A percentile compares a stretch with the other conserved stretches of the same genome.
These are phyloP conservation scores for Salmacisia buchloeana DNA, from an alignment of 1,284 basidiomycete species.

Conservation along the genomic window DNA sequence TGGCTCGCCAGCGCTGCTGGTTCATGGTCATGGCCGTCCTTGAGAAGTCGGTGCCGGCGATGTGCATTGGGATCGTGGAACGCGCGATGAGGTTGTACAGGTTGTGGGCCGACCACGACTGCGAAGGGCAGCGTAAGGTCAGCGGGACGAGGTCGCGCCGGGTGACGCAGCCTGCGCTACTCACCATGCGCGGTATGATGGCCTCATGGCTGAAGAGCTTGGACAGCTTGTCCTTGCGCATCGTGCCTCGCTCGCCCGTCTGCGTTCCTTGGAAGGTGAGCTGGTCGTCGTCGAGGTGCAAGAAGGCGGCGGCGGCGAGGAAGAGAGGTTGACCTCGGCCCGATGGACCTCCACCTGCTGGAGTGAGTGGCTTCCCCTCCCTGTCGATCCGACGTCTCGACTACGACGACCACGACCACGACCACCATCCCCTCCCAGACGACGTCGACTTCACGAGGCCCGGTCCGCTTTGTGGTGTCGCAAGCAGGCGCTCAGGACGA, in stretches of 20 bases:
- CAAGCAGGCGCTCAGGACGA: too few species aligned
- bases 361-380: too few species aligned
- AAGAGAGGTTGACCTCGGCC: too few species aligned
- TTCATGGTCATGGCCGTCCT: slow-evolving; percentile 66
- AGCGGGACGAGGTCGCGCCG: not conserved
- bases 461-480: too few species aligned
- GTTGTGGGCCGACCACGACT: slow-evolving; percentile 67
- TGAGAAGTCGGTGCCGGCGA: slow-evolving; percentile 60
- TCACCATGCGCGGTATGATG: slow-evolving; percentile 40
- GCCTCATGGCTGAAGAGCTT: slow-evolving; percentile 40
- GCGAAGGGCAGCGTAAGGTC: not conserved
- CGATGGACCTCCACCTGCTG: too few species aligned
- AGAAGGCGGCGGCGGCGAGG: too few species aligned
- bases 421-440: too few species aligned
- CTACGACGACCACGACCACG: too few species aligned
- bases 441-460: too few species aligned
- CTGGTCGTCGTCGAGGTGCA: too few species aligned
- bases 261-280: not conserved
- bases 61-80: slow-evolving; percentile 43
- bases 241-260: slow-evolving; percentile 10
- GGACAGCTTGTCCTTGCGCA: slow-evolving; percentile 43
- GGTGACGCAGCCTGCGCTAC: slow-evolving; percentile 19
- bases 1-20: slow-evolving; percentile 86
- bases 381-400: too few species aligned
- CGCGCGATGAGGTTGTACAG: slow-evolving; percentile 67